Base-by-base conservation (phyloP, 1,284 basidiomycete genomes). In the Pyrrhoderma lamaoense region DNA sequence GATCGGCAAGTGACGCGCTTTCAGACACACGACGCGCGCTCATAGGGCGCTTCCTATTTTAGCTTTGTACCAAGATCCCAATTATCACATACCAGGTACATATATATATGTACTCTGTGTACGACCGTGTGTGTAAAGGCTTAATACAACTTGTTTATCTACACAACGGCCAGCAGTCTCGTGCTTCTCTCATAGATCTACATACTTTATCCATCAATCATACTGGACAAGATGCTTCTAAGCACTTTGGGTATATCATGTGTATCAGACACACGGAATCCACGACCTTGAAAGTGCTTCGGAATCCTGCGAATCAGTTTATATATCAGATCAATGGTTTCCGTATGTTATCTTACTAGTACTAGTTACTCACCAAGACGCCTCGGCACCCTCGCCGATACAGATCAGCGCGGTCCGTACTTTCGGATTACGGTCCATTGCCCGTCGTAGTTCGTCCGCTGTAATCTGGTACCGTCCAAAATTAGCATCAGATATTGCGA, bases 371-470 rank as follows among this genome's bases (percentile, higher is more conserved):
- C 60, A 82, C 81, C 79, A 82, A 16, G 73, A 58, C 8, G 75
- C 74, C 58, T 82, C 79, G 2, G 79, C 78, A 9, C 80, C 79
- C 61, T 82, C 80, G n/a, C 80, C 80, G 45, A 84, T 83, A 59
- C 80, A 82, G 31, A 84, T 76, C 25, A 83, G 65, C 0, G 80
- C 80, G 4, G 79, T 79, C 52, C 80, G 74, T 23, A 84, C 80
- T 62, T 81, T 82, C 2, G 77, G 72, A 53, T 82, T 69, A n/a
- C 70, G 67, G 45, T 73, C 75, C 78, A 82, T 81, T 0, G 71
- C 75, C 16, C 69, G 66, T 14, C 71, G 72, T 22, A 84, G 60
- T 31, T 80, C 74, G 49, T 80, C 78, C 3, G 75, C 70, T n/a
- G 77, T 77, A 53, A 84, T 82, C 48, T 72, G 66, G 60, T 84